A percentile compares a stretch with the other conserved stretches of the same genome.
Conservation (phyloP, 23 red algal species). For the Cyanidiococcus yangmingshanensis region DNA sequence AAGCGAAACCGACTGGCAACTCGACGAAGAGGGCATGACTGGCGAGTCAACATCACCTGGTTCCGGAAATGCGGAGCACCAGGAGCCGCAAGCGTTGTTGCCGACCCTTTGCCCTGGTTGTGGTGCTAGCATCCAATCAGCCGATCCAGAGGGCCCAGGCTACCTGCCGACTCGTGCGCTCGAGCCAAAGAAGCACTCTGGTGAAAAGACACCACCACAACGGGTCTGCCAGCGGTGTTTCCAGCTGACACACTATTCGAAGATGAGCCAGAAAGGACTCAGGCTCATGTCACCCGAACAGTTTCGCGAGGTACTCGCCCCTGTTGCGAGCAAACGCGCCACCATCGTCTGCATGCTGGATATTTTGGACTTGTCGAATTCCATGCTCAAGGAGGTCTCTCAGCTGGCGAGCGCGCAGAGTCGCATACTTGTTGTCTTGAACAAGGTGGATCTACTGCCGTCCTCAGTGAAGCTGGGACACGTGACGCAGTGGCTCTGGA, state of each 20-base stretch:
- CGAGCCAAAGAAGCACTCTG: neutral
- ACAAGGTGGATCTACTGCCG: slow-evolving; percentile 85
- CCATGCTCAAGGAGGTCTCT: slow-evolving; percentile 50
- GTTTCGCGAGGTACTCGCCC: slow-evolving; percentile 48
- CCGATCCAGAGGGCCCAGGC: neutral
- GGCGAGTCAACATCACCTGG: neutral
- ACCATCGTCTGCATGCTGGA: slow-evolving; percentile 91
- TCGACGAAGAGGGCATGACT: neutral
- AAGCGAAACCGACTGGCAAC: neutral
- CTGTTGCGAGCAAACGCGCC: slow-evolving; percentile 21
- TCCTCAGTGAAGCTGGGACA: slow-evolving; percentile 37
- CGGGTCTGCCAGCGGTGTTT: slow-evolving; percentile 55
- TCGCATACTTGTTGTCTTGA: slow-evolving; percentile 64
- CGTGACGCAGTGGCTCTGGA: slow-evolving; percentile 57
- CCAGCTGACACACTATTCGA: slow-evolving; percentile 48
- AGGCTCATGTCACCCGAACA: slow-evolving; percentile 43
- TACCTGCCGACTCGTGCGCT: neutral
- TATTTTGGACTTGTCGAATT: slow-evolving; percentile 84
- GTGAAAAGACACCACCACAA: neutral
- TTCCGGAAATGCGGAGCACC: neutral
- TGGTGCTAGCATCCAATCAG: neutral
- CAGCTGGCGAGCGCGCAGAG: slow-evolving; percentile 43
- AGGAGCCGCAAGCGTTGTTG: neutral
- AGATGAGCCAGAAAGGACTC: slow-evolving; percentile 18
- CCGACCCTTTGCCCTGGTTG: neutral